Percentiles rank a stretch among this genome's conserved stretches.
Conservation (phyloP, 257 asterid genomes). For the Fraxinus cuspidata region DNA sequence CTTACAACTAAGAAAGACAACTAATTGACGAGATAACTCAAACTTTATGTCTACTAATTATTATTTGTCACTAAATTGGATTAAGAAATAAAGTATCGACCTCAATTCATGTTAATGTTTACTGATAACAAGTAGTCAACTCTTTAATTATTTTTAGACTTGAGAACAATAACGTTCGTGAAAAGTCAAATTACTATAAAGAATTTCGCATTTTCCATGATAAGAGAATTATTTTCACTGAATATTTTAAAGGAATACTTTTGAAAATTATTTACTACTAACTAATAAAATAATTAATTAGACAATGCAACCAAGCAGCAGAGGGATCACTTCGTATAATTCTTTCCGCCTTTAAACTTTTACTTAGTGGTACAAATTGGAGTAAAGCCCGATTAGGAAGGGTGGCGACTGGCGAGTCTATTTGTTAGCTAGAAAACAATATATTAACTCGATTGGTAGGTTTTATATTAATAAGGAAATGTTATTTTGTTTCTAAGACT, state of each 20-base stretch:
- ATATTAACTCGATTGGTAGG: no score
- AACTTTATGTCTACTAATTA: slow-evolving; percentile 30
- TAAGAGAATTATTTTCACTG: neutral
- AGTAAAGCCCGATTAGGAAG: neutral
- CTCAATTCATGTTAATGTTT: slow-evolving; percentile 17
- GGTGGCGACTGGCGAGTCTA: neutral
- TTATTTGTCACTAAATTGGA: slow-evolving; percentile 21
- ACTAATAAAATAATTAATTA: neutral
- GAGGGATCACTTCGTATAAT: no score
- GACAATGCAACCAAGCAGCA: neutral
- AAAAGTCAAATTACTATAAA: neutral
- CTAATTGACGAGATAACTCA: slow-evolving; percentile 50
- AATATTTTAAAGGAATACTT: neutral
- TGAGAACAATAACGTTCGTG: neutral
- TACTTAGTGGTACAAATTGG: neutral
- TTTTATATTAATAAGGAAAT: no score
- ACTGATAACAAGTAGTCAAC: neutral
- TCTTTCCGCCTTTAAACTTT: neutral
- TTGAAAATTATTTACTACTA: neutral
- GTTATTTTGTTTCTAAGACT: no score
- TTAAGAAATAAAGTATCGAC: slow-evolving; percentile 25
- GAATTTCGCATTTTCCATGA: neutral
- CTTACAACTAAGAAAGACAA: slow-evolving; percentile 35
- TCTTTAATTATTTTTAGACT: slow-evolving; percentile 6
- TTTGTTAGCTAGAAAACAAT: no score